Percentiles rank a stretch among this genome's conserved stretches.
These are phyloP conservation scores for Aspergillus intermedius DNA, from an alignment of 2,329 filamentous ascomycete species.

Conservation along the genomic window DNA sequence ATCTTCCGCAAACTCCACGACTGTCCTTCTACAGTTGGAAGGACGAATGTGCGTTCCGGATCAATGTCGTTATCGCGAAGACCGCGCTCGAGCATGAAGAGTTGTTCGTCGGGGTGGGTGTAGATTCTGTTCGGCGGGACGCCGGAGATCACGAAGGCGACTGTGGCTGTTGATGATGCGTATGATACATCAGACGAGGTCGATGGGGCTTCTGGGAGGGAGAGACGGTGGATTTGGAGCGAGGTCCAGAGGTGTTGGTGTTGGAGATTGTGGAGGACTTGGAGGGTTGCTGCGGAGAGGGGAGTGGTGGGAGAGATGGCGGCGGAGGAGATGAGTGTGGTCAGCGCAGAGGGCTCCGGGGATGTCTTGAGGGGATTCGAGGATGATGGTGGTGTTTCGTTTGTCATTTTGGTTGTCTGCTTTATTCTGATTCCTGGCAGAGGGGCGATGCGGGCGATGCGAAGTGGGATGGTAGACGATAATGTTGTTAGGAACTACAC, in stretches of 20 bases:
- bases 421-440: not conserved
- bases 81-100: constrained; percentile 50
- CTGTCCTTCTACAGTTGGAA: constrained; percentile 54
- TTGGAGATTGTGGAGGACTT: constrained; percentile 58
- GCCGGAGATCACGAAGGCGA: constrained; percentile 52
- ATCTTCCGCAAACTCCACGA: constrained; percentile 53
- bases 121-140: constrained; percentile 55
- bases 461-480: not conserved
- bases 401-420: constrained; percentile 11
- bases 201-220: constrained; percentile 2
- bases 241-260: constrained; percentile 57
- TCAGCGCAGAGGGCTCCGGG: constrained; percentile 34
- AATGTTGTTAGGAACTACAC: not conserved
- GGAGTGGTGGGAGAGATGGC: constrained; percentile 19
- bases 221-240: constrained; percentile 43
- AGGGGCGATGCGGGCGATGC: not conserved
- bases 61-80: constrained; percentile 42
- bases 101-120: constrained; percentile 59
- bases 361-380: not conserved
- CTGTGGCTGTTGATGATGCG: constrained; percentile 17
- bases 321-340: constrained; percentile 32
- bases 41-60: constrained; percentile 52
- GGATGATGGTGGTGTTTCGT: constrained; percentile 3
- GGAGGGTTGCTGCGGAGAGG: constrained; percentile 45
- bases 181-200: not conserved